Evolutionary conservation across 2,329 filamentous ascomycete genomes (phyloP), one percentile per base, ranked within the genome.

Genomic region (Phialocephala subalpina): DNA sequence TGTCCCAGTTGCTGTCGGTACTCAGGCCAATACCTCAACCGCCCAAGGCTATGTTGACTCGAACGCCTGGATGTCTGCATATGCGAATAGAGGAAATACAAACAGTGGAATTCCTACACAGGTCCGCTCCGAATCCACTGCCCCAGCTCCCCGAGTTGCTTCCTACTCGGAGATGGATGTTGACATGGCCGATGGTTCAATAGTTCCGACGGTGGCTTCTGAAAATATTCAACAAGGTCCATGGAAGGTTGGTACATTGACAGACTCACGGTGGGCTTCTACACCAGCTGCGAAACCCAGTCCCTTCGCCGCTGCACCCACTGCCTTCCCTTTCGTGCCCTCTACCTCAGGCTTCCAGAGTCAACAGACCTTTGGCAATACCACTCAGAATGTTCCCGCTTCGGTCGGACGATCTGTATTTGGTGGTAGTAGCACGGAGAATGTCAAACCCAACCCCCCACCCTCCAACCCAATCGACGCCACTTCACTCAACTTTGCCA

Each of bases 111-210:
- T 22, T 36, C 1, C 2, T 60, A 9, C 57, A 27, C 57, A 22
- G 9, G 40, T 14, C 25, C 25, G 36, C 22, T n/a, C n/a, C 11
- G 57, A 20, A 8, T 4, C 20, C 9, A 25, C 22, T 14, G 25
- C 36, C n/a, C 36, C 14, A 11, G 4, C 22, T 27, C n/a, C 36
- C 25, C 57, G n/a, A 9, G 25, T 29, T 18, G 33, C 25, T 3
- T 58, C 57, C 2, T 40, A 40, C 14, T 29, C 35, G 6, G 57
- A 38, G 6, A 58, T 58, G 57, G 57, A 58, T 42, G 40, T 58
- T 27, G 57, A 58, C 8, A 58, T 58, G 57, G 25, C 35, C 3
- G 57, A 58, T 18, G 57, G 27, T 18, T 29, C n/a, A n/a, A n/a
- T 18, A 25, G 36, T 2, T 58, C 7, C n/a, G 45, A 49, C 18